phyloP scores from a whole-genome alignment of 345 rosid species.

The Anacardium occidentale region DNA sequence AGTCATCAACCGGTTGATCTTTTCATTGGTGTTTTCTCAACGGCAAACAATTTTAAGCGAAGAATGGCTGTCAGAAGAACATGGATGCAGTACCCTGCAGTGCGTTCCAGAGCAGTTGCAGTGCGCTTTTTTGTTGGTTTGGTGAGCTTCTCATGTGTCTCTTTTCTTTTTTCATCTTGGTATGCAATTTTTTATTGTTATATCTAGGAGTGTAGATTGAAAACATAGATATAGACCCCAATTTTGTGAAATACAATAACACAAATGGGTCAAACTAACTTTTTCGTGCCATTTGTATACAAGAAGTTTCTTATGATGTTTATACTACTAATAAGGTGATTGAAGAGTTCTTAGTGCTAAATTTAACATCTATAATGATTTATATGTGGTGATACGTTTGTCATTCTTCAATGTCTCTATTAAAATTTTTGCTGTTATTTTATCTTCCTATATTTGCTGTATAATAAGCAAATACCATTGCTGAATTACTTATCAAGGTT shows the following conservation, averaged over 20 bases:
- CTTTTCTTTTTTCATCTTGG: background rate
- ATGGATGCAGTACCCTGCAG: constrained; percentile 94
- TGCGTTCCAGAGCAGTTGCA: constrained; percentile 69
- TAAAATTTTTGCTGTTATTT: background rate
- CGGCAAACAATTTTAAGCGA: constrained; percentile 90
- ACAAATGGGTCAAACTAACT: background rate
- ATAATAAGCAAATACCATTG: background rate
- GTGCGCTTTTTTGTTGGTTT: constrained; percentile 98
- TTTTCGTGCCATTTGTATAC: background rate
- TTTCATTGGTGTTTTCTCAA: constrained; percentile 91
- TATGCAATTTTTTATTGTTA: background rate
- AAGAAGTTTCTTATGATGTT: background rate
- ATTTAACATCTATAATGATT: background rate
- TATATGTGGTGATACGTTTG: background rate
- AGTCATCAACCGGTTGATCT: constrained; percentile 57
- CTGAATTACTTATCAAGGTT: constrained; percentile 24
- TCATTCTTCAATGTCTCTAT: background rate
- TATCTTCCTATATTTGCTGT: background rate
- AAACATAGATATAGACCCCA: background rate
- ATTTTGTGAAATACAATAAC: background rate
- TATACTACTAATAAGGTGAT: constrained; percentile 3
- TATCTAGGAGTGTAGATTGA: constrained; percentile 3
- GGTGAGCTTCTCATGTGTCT: constrained; percentile 48
- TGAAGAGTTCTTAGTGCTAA: constrained; percentile 1
- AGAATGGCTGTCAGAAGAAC: constrained; percentile 98